These are phyloP conservation scores for Allantophomopsis lycopodina DNA, from an alignment of 2,329 filamentous ascomycete species.

Conservation along the genomic window DNA sequence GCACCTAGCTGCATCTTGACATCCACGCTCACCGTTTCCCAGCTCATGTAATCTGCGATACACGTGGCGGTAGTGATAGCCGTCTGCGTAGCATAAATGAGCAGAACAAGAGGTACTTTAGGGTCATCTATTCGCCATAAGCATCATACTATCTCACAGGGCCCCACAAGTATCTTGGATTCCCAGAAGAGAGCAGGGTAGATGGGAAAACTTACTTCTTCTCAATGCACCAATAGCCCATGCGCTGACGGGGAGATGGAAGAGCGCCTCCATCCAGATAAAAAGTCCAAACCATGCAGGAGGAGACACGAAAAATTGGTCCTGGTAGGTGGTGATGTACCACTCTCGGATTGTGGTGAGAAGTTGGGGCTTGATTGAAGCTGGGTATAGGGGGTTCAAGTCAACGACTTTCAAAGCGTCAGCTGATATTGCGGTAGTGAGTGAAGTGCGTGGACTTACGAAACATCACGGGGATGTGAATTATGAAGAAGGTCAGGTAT, in stretches of 20 bases:
- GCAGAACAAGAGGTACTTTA: constrained; percentile 41
- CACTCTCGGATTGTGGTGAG: constrained; percentile 34
- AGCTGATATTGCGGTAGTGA: background rate
- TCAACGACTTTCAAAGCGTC: constrained; percentile 36
- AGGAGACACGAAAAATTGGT: constrained; percentile 46
- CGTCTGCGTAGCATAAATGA: constrained; percentile 44
- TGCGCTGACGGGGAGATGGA: constrained; percentile 44
- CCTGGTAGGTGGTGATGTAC: constrained; percentile 46
- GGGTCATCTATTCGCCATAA: constrained; percentile 31
- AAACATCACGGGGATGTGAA: constrained; percentile 47
- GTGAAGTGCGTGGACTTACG: constrained; percentile 23
- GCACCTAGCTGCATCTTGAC: constrained; percentile 34
- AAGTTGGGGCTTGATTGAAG: constrained; percentile 30
- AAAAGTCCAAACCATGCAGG: constrained; percentile 46
- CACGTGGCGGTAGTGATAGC: constrained; percentile 49
- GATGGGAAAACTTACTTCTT: constrained; percentile 23
- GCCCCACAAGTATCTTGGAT: background rate
- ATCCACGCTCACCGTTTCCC: constrained; percentile 27
- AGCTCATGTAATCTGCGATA: constrained; percentile 44
- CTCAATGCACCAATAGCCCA: constrained; percentile 44
- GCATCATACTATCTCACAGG: background rate
- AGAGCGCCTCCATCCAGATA: constrained; percentile 42
- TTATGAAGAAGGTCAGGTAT: constrained; percentile 45
- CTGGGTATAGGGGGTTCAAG: constrained; percentile 42
- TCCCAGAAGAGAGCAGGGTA: background rate